Base-by-base conservation (phyloP, 108 stramenopile species). In the Parietichytrium sp. region DNA sequence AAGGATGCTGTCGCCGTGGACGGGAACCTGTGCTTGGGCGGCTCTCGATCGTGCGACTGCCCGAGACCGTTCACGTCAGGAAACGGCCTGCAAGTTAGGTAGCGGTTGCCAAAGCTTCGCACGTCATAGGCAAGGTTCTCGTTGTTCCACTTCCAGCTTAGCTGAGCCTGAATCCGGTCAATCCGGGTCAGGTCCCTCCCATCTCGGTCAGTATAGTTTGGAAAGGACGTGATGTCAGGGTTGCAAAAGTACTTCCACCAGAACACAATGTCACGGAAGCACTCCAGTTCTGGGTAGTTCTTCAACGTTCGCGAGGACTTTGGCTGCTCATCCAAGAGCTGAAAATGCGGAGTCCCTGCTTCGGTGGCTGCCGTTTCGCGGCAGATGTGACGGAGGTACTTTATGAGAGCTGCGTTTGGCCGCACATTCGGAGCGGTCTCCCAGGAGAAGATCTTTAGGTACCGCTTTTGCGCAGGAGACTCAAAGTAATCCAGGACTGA, bases 221-320 rank as follows among this genome's bases (percentile, higher is more conserved):
- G 23, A 29, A 84, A 84, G 16, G 48, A 79, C 48, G 61, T 80
- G 20, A 47, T 25, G 49, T 84, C 83, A 23, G 83, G 45, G 30
- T 84, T 84, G 16, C 80, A 4, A 29, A 84, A 80, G 80, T 55
- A 72, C 80, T 84, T 84, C 83, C 83, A 84, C 30, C n/a, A 84
- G 78, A 84, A 84, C 38, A 13, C 80, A 25, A 84, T 29, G 33
- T 84, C 83, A 26, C 83, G 79, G 54, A 48, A 84, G 13, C 49
- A 20, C 31, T 80, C 47, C 29, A 84, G 49, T 48, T 84, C 83
- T 13, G 83, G 83, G 48, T 80, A 84, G 83, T 84, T 84, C 36
- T 84, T 84, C 2, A 80, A 8, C 52, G 80, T 4, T 8, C 47
- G n/a, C 10, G 83, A 84, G 4, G n/a, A 25, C 29, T 42, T 54